Conservation (phyloP, 1,139 yeast genomes). For the Suhomyces coccinellae region DNA sequence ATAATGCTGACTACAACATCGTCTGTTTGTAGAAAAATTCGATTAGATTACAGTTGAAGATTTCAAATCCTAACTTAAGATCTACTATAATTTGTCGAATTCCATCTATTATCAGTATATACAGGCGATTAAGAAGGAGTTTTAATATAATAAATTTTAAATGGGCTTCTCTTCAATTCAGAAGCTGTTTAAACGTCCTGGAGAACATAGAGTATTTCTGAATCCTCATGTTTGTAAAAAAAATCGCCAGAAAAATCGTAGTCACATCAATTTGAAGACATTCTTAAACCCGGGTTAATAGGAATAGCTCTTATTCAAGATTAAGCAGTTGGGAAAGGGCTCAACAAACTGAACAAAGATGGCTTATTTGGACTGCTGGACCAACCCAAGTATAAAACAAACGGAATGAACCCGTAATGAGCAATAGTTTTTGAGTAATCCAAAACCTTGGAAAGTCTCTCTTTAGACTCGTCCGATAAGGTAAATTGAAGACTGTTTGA, state of each 20-base stretch:
- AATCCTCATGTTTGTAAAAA: background rate
- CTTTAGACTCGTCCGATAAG: constrained; percentile 74
- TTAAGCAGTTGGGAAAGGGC: constrained; percentile 74
- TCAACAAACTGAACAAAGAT: constrained; percentile 67
- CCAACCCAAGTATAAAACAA: constrained; percentile 93
- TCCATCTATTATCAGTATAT: background rate
- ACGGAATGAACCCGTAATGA: constrained; percentile 97
- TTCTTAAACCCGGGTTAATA: background rate
- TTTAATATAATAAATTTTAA: too few species aligned
- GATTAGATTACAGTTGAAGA: too few species aligned
- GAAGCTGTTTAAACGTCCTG: background rate
- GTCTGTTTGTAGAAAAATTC: background rate
- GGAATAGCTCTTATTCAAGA: too few species aligned
- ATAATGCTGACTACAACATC: background rate
- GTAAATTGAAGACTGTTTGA: constrained; percentile 34
- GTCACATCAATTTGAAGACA: background rate
- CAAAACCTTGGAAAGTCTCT: constrained; percentile 79
- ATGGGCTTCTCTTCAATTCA: background rate
- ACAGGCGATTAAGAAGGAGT: background rate
- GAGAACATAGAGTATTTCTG: background rate
- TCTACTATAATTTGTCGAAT: too few species aligned
- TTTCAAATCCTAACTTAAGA: too few species aligned
- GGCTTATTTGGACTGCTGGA: constrained; percentile 84
- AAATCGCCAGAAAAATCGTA: background rate
- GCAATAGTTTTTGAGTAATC: constrained; percentile 84